These are phyloP conservation scores for Phytophthora tentaculata DNA, from an alignment of 352 stramenopile genomes.

Conservation along the genomic window DNA sequence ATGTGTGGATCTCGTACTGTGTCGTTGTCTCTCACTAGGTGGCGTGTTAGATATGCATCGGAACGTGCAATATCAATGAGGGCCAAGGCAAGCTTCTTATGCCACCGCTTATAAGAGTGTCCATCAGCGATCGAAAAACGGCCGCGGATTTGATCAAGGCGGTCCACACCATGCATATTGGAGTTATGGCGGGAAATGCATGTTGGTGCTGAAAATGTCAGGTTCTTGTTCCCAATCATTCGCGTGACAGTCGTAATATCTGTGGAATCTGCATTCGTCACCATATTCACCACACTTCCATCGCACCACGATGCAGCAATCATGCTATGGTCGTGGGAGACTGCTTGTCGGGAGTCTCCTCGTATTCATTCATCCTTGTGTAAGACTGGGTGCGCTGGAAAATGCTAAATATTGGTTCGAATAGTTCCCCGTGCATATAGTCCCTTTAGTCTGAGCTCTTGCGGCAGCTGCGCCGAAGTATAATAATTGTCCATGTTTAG, in stretches of 20 bases:
- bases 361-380: neutral
- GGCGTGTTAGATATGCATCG: neutral
- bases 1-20: neutral
- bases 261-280: constrained; percentile 32
- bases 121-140: neutral
- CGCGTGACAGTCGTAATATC: constrained; percentile 6
- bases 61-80: neutral
- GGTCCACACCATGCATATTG: neutral
- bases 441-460: constrained; percentile 24
- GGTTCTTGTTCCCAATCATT: neutral
- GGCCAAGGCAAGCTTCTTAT: neutral
- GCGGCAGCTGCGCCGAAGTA: constrained; percentile 33
- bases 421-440: constrained; percentile 32
- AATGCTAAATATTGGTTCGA: constrained; percentile 31
- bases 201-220: neutral
- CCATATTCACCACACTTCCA: constrained; percentile 27
- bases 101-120: neutral
- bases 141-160: neutral
- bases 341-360: constrained; percentile 9
- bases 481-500: constrained; percentile 52
- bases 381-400: constrained; percentile 21
- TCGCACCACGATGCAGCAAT: constrained; percentile 31
- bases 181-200: neutral
- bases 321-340: constrained; percentile 18
- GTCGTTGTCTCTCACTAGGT: neutral